Evolutionary conservation across 2,329 filamentous ascomycete species (phyloP), one percentile per base, ranked within the genome.

Genomic region (Verticillium klebahnii): DNA sequence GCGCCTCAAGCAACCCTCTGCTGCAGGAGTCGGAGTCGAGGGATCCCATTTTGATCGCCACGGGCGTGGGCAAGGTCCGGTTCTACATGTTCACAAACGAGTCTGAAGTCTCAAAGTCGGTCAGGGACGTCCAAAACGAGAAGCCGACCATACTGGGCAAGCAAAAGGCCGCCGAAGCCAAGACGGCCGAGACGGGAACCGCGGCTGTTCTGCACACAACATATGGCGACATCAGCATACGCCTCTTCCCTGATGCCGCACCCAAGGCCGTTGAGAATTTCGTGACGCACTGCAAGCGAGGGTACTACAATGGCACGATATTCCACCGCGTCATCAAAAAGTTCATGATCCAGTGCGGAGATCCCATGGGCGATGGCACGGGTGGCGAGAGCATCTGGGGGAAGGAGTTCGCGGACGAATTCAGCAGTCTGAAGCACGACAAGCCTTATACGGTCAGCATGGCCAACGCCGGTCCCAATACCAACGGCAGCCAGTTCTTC

Each of bases 81-180:
- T 99, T 99, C 78, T 99, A 97, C 82, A 93, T 98, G 87, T 99
- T 97, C 76, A 97, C 92, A 39, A 96, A 97, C 74, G 91, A 97
- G 45, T 85, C 89, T 40, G 90, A 92, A 29, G 84, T 95, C 59
- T 89, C 88, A 67, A 96, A 94, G 74, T 89, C 90, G 8, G 89
- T 89, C 39, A 88, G 95, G 67, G 95, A 99, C 73, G 84, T 99
- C 12, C 93, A 97, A 69, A 99, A 99, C 73, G 95, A 99, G 77
- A 93, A 93, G 69, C 95, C 94, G 0, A 89, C 86, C 1, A 82
- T 87, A 59, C 72, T 89, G 19, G 84, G 84, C 55, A 80, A 79
- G 66, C 85, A 82, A 72, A 88, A 84, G 74, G 79, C 78, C 56
- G 76, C 77, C 29, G 78, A 84, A 62, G 81, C 82, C 52, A 91